phyloP scores from a whole-genome alignment of 805 yeast species.

The Ogataea nitratoaversa region DNA sequence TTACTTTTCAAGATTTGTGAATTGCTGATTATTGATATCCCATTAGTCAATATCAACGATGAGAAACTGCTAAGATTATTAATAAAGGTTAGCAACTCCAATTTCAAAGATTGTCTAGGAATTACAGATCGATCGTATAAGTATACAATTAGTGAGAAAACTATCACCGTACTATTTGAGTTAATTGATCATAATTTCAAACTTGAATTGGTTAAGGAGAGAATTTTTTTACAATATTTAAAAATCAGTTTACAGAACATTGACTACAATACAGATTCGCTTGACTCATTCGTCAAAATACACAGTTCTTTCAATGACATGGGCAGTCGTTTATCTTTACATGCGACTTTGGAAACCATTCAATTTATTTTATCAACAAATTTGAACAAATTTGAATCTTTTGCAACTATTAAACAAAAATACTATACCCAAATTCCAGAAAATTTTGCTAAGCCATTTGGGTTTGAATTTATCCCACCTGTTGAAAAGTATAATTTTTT shows the following conservation, averaged over 20 bases:
- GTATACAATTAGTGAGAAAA: constrained; percentile 12
- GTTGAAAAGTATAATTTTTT: constrained; percentile 24
- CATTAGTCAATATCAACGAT: constrained; percentile 9
- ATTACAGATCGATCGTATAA: constrained; percentile 13
- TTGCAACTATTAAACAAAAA: neutral
- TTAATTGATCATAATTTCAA: constrained; percentile 30
- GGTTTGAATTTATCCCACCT: constrained; percentile 28
- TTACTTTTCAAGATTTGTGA: constrained; percentile 18
- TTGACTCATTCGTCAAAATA: constrained; percentile 18
- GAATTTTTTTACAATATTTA: constrained; percentile 17
- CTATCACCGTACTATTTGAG: constrained; percentile 27
- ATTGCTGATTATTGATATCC: constrained; percentile 11
- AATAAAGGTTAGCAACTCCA: constrained; percentile 18
- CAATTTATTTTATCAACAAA: constrained; percentile 20
- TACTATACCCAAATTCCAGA: constrained; percentile 11
- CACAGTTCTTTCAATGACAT: constrained; percentile 23
- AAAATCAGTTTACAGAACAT: constrained; percentile 17
- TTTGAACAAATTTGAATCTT: constrained; percentile 15
- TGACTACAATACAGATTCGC: constrained; percentile 15
- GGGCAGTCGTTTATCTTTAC: constrained; percentile 32
- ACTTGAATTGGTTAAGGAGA: constrained; percentile 20
- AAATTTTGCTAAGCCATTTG: constrained; percentile 14
- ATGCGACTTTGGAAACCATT: constrained; percentile 30
- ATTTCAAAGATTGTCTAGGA: constrained; percentile 17
- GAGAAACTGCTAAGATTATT: constrained; percentile 8